Conservation (phyloP, 2,329 filamentous ascomycete genomes). For the Pseudocercospora vitis region DNA sequence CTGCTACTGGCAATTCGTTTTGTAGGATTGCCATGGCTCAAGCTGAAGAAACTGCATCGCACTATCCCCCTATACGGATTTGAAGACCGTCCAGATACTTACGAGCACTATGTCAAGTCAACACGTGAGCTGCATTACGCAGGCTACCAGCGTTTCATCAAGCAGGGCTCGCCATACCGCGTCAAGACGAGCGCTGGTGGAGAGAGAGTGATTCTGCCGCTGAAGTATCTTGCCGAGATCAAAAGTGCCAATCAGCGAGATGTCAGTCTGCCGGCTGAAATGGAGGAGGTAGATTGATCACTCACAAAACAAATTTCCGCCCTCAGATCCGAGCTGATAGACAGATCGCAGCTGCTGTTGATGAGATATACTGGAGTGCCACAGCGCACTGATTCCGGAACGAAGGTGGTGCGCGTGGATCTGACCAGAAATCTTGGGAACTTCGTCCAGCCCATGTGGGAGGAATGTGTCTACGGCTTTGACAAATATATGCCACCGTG, state of each 20-base stretch:
- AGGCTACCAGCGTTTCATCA: slow-evolving; percentile 14
- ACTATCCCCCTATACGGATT: slow-evolving; percentile 12
- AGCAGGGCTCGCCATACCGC: slow-evolving; percentile 7
- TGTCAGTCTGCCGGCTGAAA: slow-evolving; percentile 18
- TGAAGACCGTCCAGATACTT: slow-evolving; percentile 15
- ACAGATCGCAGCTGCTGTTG: slow-evolving; percentile 8
- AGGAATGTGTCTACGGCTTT: slow-evolving; percentile 18
- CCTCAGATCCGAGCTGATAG: background rate
- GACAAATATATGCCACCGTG: slow-evolving; percentile 12
- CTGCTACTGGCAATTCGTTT: background rate
- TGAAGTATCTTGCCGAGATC: slow-evolving; percentile 15
- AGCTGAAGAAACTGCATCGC: background rate
- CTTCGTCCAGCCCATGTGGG: slow-evolving; percentile 18
- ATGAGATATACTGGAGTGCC: slow-evolving; percentile 21
- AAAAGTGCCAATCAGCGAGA: slow-evolving; percentile 16
- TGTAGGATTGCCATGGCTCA: background rate
- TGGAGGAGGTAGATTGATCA: slow-evolving; percentile 12
- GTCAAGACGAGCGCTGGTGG: slow-evolving; percentile 18
- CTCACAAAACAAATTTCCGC: too few species aligned
- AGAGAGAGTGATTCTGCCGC: slow-evolving; percentile 17
- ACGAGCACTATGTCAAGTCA: slow-evolving; percentile 18
- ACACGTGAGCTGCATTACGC: slow-evolving; percentile 18
- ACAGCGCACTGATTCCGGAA: slow-evolving; percentile 19
- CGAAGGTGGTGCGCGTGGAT: slow-evolving; percentile 18
- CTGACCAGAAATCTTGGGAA: slow-evolving; percentile 18